These are phyloP conservation scores for Globisporangium alternatum DNA, from an alignment of 352 stramenopile genomes.

Conservation along the genomic window DNA sequence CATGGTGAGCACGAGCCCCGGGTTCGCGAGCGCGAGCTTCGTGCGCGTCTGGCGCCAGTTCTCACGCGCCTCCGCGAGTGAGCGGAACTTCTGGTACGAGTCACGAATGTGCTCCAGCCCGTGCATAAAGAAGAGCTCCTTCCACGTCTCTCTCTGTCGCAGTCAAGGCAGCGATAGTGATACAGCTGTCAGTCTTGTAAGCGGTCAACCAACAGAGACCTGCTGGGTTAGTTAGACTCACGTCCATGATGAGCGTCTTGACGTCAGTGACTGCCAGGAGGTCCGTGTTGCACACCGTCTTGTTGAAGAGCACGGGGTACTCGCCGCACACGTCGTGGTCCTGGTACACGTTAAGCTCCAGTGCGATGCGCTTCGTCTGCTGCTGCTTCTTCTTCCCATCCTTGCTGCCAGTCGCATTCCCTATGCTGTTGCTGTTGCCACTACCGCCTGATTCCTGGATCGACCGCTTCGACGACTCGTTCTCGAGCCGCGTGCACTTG, in stretches of 20 bases:
- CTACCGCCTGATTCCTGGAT: constrained; percentile 22
- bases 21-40: constrained; percentile 69
- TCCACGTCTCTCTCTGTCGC: constrained; percentile 56
- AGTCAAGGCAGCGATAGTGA: neutral
- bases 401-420: constrained; percentile 17
- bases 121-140: constrained; percentile 76
- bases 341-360: constrained; percentile 78
- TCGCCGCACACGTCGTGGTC: constrained; percentile 80
- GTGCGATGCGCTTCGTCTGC: constrained; percentile 41
- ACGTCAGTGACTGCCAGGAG: constrained; percentile 69
- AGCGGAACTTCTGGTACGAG: constrained; percentile 51
- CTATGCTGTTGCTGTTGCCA: constrained; percentile 16
- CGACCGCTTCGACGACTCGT: constrained; percentile 25
- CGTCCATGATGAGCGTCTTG: constrained; percentile 78
- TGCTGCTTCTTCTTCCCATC: constrained; percentile 23
- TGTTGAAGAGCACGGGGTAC: constrained; percentile 66
- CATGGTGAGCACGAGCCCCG: constrained; percentile 67
- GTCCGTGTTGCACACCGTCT: constrained; percentile 53
- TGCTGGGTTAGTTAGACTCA: constrained; percentile 20
- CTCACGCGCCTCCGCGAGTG: constrained; percentile 62
- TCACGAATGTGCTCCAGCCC: constrained; percentile 61
- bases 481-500: constrained; percentile 46
- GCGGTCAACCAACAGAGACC: too few relatives aligned
- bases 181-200: neutral
- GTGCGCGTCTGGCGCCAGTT: constrained; percentile 76